Conservation (phyloP, 352 stramenopile genomes). For the Aphanomyces euteiches region DNA sequence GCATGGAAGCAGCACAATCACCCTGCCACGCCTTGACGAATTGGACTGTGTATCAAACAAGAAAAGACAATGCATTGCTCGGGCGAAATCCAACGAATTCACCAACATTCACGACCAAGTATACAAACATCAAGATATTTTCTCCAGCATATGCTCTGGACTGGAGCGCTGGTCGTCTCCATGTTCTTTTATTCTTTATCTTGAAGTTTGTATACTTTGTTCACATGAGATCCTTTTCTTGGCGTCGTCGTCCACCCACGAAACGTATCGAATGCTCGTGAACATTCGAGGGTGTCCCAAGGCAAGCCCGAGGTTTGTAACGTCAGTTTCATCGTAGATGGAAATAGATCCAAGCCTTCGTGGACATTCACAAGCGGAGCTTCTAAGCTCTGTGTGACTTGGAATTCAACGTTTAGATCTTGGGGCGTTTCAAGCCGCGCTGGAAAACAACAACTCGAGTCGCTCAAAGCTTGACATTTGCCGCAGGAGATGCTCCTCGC, state of each 20-base stretch:
- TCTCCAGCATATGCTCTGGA: background rate
- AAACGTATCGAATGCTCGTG: background rate
- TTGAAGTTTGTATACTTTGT: constrained; percentile 2
- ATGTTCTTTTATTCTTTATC: background rate
- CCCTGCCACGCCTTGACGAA: background rate
- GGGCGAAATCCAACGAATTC: background rate
- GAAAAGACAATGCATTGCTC: background rate
- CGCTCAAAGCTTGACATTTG: too few relatives aligned
- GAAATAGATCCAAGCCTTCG: background rate
- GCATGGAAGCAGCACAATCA: background rate
- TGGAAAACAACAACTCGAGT: too few relatives aligned
- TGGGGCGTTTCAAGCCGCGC: too few relatives aligned
- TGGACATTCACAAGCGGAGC: background rate
- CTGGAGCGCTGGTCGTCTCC: background rate
- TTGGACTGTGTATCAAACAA: background rate
- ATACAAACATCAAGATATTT: constrained; percentile 3
- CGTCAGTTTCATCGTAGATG: background rate
- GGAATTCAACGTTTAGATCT: too few relatives aligned
- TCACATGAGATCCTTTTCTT: background rate
- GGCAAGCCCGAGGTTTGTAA: background rate
- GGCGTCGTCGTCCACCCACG: background rate
- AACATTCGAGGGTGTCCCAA: constrained; percentile 1
- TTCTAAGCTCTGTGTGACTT: too few relatives aligned
- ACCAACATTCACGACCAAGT: background rate
- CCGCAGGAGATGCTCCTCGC: too few relatives aligned